Base-by-base conservation (phyloP, 441 rosid species). In the Daphne laureola region DNA sequence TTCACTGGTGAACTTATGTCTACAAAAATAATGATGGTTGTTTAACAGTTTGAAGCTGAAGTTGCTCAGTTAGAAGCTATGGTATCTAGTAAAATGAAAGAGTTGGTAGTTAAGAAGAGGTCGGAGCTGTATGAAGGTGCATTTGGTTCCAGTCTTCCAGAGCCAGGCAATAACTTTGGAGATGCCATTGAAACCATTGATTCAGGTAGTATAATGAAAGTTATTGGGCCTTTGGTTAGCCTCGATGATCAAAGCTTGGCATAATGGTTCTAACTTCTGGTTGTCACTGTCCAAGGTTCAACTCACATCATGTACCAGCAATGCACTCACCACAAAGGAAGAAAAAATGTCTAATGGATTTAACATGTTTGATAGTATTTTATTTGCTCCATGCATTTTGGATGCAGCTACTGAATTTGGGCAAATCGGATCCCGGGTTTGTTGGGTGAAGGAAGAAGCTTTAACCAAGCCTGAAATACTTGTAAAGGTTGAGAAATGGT, bases 401-500 rank as follows among this genome's bases (percentile, higher is more conserved):
- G 83, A 86, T 64, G 82, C 90, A 53, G 78, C 68, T 14, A 43
- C 40, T 53, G 59, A 82, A 40, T 82, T 89, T 44, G 83, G 77
- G 54, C 75, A 84, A 59, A 78, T 84, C 44, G 97, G 86, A 63
- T 69, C 67, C 53, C 81, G 73, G 68, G 79, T 88, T 51, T 86
- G 83, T 38, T 79, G 79, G 54, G 81, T 79, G 46, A 89, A 89
- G 65, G 97, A 78, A 72, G 87, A 89, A 76, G 92, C 95, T 57
- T 75, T 84, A 51, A 64, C 78, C 75, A 76, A 86, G 71, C 80
- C 84, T 70, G 95, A 89, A 55, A 70, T 89, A 59, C 86, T 89
- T 49, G 97, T 84, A 58, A 86, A 78, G 64, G 66, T 84, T 46
- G 97, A 89, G 75, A 89, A 86, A 79, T 89, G 97, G 93, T 73